Evolutionary conservation across 2,329 filamentous ascomycete species (phyloP).

Genomic region (Colletotrichum lini): DNA sequence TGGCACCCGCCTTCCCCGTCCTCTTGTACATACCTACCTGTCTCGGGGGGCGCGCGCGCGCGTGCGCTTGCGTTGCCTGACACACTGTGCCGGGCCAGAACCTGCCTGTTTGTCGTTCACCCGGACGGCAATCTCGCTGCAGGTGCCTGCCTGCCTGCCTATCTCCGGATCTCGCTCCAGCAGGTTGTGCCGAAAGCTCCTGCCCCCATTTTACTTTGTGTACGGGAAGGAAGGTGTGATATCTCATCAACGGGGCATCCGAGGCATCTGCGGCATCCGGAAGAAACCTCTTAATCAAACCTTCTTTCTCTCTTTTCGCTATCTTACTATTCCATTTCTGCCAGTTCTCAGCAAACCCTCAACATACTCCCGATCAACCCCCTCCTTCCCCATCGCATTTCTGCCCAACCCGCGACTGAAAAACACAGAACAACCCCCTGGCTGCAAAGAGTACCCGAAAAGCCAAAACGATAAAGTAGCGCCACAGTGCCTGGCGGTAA

Average conservation of each 20-base stretch:
- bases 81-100: background rate
- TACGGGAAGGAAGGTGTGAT: background rate
- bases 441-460: conserved; percentile 1
- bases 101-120: background rate
- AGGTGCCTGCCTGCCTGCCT: conserved; percentile 2
- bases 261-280: too few relatives aligned
- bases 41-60: conserved; percentile 18
- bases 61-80: conserved; percentile 33
- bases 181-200: background rate
- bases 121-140: background rate
- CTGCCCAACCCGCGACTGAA: conserved; percentile 14
- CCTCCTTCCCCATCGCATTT: background rate
- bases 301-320: background rate
- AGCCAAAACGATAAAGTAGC: conserved; percentile 28
- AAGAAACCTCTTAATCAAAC: too few relatives aligned
- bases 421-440: background rate
- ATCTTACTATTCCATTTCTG: background rate
- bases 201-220: background rate
- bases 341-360: too few relatives aligned
- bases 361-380: background rate
- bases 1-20: too few relatives aligned
- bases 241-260: background rate
- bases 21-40: conserved; percentile 2
- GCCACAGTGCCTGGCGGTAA: conserved; percentile 16
- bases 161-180: background rate